These are phyloP conservation scores for Candolleomyces eurysporus DNA, from an alignment of 768 basidiomycete species.

Conservation along the genomic window DNA sequence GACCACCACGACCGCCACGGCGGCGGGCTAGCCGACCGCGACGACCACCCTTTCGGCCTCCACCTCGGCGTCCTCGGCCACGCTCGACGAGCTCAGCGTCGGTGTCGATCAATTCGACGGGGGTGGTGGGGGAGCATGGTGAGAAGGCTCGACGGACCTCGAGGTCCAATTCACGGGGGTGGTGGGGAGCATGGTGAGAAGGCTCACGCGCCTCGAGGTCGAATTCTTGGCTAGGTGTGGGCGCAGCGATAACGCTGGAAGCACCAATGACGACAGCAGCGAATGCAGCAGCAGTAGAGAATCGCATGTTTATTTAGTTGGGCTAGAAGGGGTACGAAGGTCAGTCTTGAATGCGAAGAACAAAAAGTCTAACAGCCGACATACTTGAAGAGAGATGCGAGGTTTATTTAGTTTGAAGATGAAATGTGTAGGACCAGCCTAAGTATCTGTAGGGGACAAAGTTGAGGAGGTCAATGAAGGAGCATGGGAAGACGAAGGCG, in stretches of 20 bases:
- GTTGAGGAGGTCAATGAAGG: background rate
- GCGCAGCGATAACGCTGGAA: background rate
- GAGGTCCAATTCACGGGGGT: no score
- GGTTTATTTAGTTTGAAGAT: background rate
- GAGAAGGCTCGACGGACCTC: background rate
- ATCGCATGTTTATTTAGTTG: background rate
- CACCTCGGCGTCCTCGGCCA: background rate
- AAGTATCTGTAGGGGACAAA: background rate
- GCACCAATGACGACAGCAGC: background rate
- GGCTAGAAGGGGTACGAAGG: background rate
- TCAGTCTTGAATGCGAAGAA: background rate
- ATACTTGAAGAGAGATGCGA: background rate
- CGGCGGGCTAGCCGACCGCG: no score
- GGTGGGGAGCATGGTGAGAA: no score
- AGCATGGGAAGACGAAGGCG: background rate
- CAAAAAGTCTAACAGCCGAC: background rate
- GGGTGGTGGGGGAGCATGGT: background rate
- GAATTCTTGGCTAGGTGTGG: background rate
- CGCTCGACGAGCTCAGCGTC: background rate
- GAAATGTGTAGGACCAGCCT: slow-evolving; percentile 3
- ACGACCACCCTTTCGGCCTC: no score
- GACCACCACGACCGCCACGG: no score
- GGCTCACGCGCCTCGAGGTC: no score
- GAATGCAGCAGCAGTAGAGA: slow-evolving; percentile 1
- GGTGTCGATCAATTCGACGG: background rate